Evolutionary conservation across 2,329 filamentous ascomycete genomes (phyloP), one percentile per base, ranked within the genome.

Genomic region (Aspergillus oerlinghausenensis): DNA sequence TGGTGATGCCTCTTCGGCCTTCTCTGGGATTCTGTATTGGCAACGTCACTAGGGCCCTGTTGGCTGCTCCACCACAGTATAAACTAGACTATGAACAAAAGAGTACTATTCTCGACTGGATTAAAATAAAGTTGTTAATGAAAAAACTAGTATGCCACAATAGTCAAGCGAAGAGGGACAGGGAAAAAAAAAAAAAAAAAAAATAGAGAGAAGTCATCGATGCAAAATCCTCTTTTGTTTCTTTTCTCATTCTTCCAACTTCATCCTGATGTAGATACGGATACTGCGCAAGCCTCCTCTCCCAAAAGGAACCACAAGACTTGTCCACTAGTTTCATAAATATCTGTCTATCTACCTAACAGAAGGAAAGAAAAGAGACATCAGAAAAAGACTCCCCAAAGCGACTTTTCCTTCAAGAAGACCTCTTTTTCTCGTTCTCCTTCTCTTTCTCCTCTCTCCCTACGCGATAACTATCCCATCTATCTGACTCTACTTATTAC

Each of bases 311-410:
- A 45, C 40, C 40, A 43, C 40, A 3, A 43, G 40, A 43, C 40
- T 11, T 21, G 40, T 43, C 40, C 21, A 17, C 42, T 21, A 19
- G 42, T 45, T 45, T 23, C 42, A 23, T 23, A 19, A 21, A 23
- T 21, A 43, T 45, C 14, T 35, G 21, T 43, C 19, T 9, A 43
- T 10, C 21, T n/a, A 42, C 19, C 17, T 23, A 21, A 23, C 42
- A 23, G 42, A 11, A 45, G 42, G 4, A 23, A 43, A 29, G 23
- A 42, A 32, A 43, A 19, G 40, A 43, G 14, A 32, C 25, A n/a
- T 35, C 21, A 50, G 14, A 45, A 45, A 23, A 45, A 23, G 35
- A 43, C 10, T 40, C 59, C 57, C 59, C 55, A 56, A 25, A 51
- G 29, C 29, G 19, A 51, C 49, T 25, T 49, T 32, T 32, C 19